Conservation (phyloP, 805 yeast genomes). For the Torulaspora microellipsoides region DNA sequence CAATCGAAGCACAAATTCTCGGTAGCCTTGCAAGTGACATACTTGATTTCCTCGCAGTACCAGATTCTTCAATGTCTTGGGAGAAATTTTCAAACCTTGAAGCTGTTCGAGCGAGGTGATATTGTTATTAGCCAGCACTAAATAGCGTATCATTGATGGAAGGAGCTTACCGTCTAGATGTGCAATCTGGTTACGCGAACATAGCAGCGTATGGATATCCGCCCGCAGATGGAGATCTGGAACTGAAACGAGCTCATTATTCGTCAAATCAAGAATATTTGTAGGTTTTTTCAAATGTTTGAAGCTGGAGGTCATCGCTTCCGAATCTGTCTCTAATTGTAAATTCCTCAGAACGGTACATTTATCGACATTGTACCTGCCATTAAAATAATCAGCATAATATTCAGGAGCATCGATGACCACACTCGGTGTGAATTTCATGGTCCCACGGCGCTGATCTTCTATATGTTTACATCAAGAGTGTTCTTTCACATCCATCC, state of each 20-base stretch:
- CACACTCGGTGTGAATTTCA: conserved; percentile 54
- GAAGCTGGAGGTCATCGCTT: conserved; percentile 40
- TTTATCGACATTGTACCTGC: conserved; percentile 26
- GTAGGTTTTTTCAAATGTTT: conserved; percentile 41
- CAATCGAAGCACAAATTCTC: conserved; percentile 55
- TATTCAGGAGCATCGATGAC: conserved; percentile 49
- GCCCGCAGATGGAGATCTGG: conserved; percentile 42
- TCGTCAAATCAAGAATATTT: conserved; percentile 67
- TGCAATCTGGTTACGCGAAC: conserved; percentile 58
- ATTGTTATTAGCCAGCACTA: conserved; percentile 49
- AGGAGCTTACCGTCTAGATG: conserved; percentile 37
- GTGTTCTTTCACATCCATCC: neutral
- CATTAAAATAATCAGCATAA: conserved; percentile 38
- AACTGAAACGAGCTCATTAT: conserved; percentile 62
- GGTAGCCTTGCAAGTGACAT: conserved; percentile 46
- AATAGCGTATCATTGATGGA: conserved; percentile 39
- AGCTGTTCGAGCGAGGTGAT: conserved; percentile 48
- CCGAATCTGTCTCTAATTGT: conserved; percentile 40
- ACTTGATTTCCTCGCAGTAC: conserved; percentile 58
- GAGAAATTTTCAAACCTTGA: conserved; percentile 37
- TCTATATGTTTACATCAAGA: no score
- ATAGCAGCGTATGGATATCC: conserved; percentile 47
- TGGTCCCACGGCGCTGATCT: conserved; percentile 16
- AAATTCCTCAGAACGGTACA: conserved; percentile 28
- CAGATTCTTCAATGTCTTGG: conserved; percentile 44